A percentile compares a stretch with the other conserved stretches of the same genome.
Conservation (phyloP, 257 asterid species). For the Prunella vulgaris region DNA sequence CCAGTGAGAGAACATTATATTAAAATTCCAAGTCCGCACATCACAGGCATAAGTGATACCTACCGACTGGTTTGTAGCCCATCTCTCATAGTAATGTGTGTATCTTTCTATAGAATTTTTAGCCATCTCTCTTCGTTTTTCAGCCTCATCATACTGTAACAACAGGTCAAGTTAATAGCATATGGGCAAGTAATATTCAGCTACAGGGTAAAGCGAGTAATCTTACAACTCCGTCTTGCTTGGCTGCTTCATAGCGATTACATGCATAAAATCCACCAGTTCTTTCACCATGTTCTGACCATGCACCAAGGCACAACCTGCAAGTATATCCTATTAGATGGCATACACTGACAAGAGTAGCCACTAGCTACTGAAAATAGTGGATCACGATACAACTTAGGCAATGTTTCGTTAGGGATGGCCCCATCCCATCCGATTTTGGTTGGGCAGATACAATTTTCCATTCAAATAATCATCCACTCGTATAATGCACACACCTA, state of each 20-base stretch:
- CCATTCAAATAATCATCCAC: no score
- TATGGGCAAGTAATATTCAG: constrained; percentile 16
- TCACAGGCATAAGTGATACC: constrained; percentile 17
- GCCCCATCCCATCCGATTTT: no score
- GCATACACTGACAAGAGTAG: constrained; percentile 13
- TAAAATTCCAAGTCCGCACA: background rate
- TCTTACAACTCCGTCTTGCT: constrained; percentile 91
- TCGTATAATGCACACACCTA: no score
- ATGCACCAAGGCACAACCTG: constrained; percentile 97
- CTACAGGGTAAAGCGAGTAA: constrained; percentile 21
- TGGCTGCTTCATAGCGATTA: constrained; percentile 94
- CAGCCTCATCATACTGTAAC: constrained; percentile 80
- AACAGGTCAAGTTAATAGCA: constrained; percentile 24
- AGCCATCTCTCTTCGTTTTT: constrained; percentile 97
- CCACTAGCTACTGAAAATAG: constrained; percentile 1
- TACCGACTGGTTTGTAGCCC: constrained; percentile 98
- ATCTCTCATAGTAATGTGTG: constrained; percentile 93
- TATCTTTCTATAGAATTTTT: constrained; percentile 93
- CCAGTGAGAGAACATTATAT: constrained; percentile 2
- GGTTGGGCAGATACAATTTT: no score
- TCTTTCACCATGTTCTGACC: constrained; percentile 97
- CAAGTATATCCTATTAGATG: constrained; percentile 31
- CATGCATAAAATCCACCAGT: constrained; percentile 99
- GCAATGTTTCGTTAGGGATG: no score
- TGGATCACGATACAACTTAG: background rate